These are phyloP conservation scores for Backusella westeae DNA, from an alignment of 192 early-diverging fungal genomes.

Conservation along the genomic window DNA sequence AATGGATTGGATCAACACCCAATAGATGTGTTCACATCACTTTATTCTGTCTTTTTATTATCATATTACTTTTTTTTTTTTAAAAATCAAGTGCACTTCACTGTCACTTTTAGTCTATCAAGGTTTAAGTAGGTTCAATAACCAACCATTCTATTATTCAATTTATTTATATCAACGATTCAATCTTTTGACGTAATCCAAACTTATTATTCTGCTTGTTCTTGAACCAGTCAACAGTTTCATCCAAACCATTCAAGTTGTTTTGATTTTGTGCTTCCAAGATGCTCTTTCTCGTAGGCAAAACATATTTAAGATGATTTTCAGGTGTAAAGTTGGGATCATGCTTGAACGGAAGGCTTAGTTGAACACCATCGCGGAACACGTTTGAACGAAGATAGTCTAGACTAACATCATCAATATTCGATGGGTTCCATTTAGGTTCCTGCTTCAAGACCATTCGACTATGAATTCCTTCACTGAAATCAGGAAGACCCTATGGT, in stretches of 20 bases:
- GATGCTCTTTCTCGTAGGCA: slow-evolving; percentile 68
- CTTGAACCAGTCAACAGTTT: slow-evolving; percentile 61
- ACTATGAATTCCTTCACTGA: slow-evolving; percentile 85
- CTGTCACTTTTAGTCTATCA: neutral
- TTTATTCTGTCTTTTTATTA: no score
- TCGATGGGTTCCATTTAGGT: slow-evolving; percentile 76
- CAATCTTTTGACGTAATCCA: slow-evolving; percentile 65
- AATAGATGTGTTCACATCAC: no score
- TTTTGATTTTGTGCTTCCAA: slow-evolving; percentile 31
- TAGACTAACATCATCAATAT: slow-evolving; percentile 45
- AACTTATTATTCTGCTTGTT: slow-evolving; percentile 57
- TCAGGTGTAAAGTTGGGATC: slow-evolving; percentile 43
- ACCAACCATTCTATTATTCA: slow-evolving; percentile 6
- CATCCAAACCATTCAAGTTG: slow-evolving; percentile 25
- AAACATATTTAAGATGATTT: slow-evolving; percentile 54
- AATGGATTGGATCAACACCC: no score
- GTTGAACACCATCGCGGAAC: slow-evolving; percentile 40
- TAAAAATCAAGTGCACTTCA: neutral
- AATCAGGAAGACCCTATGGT: slow-evolving; percentile 64
- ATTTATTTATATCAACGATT: slow-evolving; percentile 46
- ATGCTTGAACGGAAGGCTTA: slow-evolving; percentile 35
- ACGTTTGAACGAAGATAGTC: slow-evolving; percentile 37
- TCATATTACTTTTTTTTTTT: no score
- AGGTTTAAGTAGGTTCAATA: neutral
- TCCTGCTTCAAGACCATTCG: slow-evolving; percentile 65